Evolutionary conservation across 768 basidiomycete species (phyloP).

Genomic region (Lactarius akahatsu): DNA sequence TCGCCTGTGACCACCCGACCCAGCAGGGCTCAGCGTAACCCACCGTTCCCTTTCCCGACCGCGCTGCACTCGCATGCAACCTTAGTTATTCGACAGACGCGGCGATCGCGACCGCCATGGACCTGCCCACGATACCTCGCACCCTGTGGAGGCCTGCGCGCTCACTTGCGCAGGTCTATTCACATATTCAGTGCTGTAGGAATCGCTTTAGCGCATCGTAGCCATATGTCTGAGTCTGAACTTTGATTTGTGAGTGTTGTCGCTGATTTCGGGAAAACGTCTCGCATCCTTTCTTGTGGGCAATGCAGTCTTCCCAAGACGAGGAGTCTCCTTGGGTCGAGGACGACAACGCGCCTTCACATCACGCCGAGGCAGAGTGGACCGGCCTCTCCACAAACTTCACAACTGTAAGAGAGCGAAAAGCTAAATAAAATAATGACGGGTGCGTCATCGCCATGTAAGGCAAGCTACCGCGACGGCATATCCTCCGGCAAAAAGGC

Average conservation of each 20-base stretch:
- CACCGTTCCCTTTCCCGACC: too few species aligned
- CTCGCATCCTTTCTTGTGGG: not conserved
- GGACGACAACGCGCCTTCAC: not conserved
- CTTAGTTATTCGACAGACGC: too few species aligned
- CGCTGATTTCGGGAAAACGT: too few species aligned
- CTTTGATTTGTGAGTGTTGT: not conserved
- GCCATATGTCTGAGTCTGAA: not conserved
- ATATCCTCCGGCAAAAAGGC: conserved; percentile 90
- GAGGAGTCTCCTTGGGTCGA: not conserved
- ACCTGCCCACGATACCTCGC: too few species aligned
- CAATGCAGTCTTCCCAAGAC: not conserved
- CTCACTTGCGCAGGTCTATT: too few species aligned
- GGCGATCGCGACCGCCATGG: too few species aligned
- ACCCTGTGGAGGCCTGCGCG: too few species aligned
- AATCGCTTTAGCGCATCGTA: too few species aligned
- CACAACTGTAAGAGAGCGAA: conserved; percentile 39
- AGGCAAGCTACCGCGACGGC: conserved; percentile 97
- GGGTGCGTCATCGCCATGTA: not conserved
- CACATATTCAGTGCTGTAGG: too few species aligned
- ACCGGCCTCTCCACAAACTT: conserved; percentile 64
- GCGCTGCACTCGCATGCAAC: too few species aligned
- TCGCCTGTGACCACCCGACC: too few species aligned
- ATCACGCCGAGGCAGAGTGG: conserved; percentile 52
- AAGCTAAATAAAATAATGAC: not conserved
- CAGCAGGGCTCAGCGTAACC: too few species aligned